These are phyloP conservation scores for Stephania cephalantha DNA, from an alignment of 164 flowering plant species.

Conservation along the genomic window DNA sequence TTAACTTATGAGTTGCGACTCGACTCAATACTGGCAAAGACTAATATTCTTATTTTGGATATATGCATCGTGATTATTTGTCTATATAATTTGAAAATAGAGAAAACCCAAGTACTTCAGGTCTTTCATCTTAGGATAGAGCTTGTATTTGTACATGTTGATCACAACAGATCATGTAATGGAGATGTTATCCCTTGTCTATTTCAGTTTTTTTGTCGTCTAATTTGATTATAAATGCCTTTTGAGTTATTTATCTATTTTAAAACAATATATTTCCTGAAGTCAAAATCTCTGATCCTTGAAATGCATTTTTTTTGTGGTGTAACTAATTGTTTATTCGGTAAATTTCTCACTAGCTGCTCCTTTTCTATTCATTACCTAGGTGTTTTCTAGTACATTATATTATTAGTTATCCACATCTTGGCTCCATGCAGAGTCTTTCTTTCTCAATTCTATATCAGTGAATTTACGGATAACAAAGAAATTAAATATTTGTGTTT, in stretches of 20 bases:
- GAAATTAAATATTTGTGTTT: not conserved
- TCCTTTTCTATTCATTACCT: not conserved
- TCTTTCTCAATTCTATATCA: not conserved
- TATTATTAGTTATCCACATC: not conserved
- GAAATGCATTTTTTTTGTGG: not conserved
- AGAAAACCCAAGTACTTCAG: not conserved
- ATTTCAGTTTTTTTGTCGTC: not conserved
- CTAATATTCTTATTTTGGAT: not conserved
- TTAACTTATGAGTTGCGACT: not conserved
- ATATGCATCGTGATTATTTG: not conserved
- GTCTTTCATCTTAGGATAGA: not conserved
- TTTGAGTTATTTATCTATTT: not conserved
- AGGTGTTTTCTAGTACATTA: not conserved
- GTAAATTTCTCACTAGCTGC: not conserved
- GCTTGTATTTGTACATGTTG: not conserved
- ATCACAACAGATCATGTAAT: not conserved
- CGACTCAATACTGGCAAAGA: not conserved
- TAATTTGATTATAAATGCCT: not conserved
- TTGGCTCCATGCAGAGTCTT: not conserved
- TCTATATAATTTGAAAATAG: not conserved
- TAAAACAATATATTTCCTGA: not conserved
- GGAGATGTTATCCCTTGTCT: not conserved
- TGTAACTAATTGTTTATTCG: not conserved
- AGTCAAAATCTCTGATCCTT: not conserved
- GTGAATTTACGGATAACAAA: not conserved